Conservation (phyloP, 768 basidiomycete genomes). For the Trametes maxima region DNA sequence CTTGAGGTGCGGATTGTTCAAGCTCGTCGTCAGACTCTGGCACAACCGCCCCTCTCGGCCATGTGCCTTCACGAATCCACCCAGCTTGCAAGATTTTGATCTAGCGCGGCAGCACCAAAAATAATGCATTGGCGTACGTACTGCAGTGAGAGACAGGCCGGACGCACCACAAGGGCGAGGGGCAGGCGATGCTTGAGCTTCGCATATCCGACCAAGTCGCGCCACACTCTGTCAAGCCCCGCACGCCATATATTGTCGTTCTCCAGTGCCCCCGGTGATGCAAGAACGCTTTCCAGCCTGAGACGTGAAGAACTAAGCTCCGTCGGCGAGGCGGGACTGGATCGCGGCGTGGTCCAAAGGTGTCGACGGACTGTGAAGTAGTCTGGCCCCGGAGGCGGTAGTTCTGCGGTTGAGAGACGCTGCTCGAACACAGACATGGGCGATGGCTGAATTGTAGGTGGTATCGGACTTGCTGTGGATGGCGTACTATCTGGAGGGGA, state of each 20-base stretch:
- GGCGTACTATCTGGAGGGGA: not conserved
- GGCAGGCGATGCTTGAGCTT: slow-evolving; percentile 63
- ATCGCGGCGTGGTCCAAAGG: slow-evolving; percentile 55
- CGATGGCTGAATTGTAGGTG: slow-evolving; percentile 9
- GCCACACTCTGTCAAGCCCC: slow-evolving; percentile 65
- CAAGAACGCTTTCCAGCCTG: slow-evolving; percentile 47
- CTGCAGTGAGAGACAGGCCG: not conserved
- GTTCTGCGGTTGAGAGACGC: slow-evolving; percentile 39
- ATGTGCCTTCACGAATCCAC: slow-evolving; percentile 77
- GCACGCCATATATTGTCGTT: slow-evolving; percentile 57
- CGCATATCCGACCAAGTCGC: slow-evolving; percentile 58
- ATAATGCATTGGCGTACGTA: not conserved
- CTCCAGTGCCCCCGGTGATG: slow-evolving; percentile 47
- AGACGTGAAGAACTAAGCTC: slow-evolving; percentile 43
- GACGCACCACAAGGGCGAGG: slow-evolving; percentile 61
- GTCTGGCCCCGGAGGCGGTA: slow-evolving; percentile 66
- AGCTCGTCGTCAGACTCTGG: slow-evolving; percentile 63
- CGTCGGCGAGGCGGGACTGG: slow-evolving; percentile 25
- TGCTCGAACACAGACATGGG: slow-evolving; percentile 42
- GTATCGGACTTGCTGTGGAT: not conserved
- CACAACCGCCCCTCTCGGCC: slow-evolving; percentile 65
- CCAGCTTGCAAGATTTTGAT: slow-evolving; percentile 72
- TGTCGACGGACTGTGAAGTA: slow-evolving; percentile 64
- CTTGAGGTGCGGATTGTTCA: not conserved
- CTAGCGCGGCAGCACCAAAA: slow-evolving; percentile 41